A percentile compares a stretch with the other conserved stretches of the same genome.
phyloP scores from a whole-genome alignment of 108 stramenopile species.

The Seminavis robusta region DNA sequence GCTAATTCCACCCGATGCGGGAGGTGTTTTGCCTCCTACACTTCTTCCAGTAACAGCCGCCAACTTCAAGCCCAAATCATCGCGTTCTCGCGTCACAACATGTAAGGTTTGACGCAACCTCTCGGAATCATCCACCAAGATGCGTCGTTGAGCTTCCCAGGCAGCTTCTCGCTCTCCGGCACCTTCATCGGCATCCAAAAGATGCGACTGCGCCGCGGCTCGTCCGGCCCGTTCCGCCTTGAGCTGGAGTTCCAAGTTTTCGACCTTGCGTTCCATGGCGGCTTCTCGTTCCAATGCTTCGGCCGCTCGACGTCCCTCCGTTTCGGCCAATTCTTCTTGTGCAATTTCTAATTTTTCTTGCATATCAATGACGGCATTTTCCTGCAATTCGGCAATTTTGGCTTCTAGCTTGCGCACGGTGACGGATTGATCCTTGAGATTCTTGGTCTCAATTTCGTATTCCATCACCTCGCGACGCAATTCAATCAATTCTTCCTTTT shows the following conservation, averaged over 20 bases:
- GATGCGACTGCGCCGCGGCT: slow-evolving; percentile 69
- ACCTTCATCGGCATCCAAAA: slow-evolving; percentile 80
- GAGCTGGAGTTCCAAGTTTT: slow-evolving; percentile 74
- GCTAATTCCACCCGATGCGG: slow-evolving; percentile 43
- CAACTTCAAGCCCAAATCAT: slow-evolving; percentile 69
- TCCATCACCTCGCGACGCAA: slow-evolving; percentile 84
- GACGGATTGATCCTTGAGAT: slow-evolving; percentile 90
- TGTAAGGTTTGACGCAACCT: slow-evolving; percentile 69
- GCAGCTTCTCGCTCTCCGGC: slow-evolving; percentile 79
- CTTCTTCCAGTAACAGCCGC: slow-evolving; percentile 41
- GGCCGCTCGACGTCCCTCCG: slow-evolving; percentile 75
- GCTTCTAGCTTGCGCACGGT: slow-evolving; percentile 85
- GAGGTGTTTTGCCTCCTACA: slow-evolving; percentile 3
- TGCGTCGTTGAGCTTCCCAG: slow-evolving; percentile 83
- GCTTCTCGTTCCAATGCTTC: slow-evolving; percentile 89
- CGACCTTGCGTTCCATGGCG: slow-evolving; percentile 63
- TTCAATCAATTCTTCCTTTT: slow-evolving; percentile 77
- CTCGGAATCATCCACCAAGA: slow-evolving; percentile 81
- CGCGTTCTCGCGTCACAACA: slow-evolving; percentile 60
- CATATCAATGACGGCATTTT: slow-evolving; percentile 61
- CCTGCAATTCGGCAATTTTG: slow-evolving; percentile 68
- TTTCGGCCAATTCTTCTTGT: slow-evolving; percentile 73
- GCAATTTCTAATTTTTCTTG: slow-evolving; percentile 69
- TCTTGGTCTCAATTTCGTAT: slow-evolving; percentile 87
- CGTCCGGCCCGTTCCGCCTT: slow-evolving; percentile 81